phyloP scores from a whole-genome alignment of 1,284 basidiomycete genomes.

The Cryptococcus maquisensis region DNA sequence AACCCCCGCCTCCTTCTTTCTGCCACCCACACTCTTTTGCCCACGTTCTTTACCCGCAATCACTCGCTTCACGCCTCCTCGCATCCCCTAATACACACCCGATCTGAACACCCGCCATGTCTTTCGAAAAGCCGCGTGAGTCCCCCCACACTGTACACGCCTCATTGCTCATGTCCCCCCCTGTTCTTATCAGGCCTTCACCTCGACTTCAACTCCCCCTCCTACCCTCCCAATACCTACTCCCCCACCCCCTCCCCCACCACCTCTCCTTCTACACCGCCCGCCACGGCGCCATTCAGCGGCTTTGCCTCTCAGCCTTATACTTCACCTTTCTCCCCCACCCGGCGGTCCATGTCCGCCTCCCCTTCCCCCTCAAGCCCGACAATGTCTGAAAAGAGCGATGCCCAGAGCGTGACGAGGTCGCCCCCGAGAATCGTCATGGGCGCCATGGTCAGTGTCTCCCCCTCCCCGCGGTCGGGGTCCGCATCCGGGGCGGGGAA shows the following conservation, averaged over 20 bases:
- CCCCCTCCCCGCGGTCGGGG: no score
- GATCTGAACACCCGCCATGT: no score
- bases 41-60: no score
- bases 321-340: not conserved
- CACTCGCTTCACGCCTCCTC: no score
- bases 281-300: not conserved
- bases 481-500: no score
- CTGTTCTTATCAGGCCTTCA: conserved; percentile 5
- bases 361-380: not conserved
- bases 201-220: conserved; percentile 12
- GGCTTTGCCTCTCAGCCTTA: conserved; percentile 1
- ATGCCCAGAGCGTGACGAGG: not conserved
- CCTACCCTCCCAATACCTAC: conserved; percentile 13
- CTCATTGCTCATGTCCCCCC: not conserved
- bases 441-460: conserved; percentile 13
- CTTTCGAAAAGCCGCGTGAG: conserved; percentile 1
- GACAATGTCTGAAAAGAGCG: not conserved
- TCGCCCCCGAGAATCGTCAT: conserved; percentile 11
- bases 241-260: conserved; percentile 7
- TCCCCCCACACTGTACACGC: not conserved
- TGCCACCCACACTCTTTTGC: no score
- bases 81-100: no score
- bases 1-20: no score
- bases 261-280: not conserved
- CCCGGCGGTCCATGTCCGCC: conserved; percentile 1